Base-by-base conservation (phyloP, 2,329 filamentous ascomycete species). In the Ophiostoma fasciatum region DNA sequence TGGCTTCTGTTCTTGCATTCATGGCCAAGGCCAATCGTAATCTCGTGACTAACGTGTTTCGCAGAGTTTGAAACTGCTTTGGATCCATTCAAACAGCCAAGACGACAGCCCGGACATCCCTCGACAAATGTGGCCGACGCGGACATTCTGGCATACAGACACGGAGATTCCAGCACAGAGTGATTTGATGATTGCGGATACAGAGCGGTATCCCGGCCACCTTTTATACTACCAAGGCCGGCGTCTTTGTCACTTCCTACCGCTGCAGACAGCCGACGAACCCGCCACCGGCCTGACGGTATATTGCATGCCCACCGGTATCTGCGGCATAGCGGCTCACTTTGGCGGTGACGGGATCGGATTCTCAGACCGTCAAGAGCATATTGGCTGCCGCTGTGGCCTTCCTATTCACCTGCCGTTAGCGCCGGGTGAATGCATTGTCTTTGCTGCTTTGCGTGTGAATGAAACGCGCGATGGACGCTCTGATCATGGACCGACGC, bases 191-290 rank as follows among this genome's bases (percentile, higher is more conserved):
- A 36, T 40, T 28, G 30, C 27, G 7, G 33, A 40, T 13, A 34
- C 33, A 17, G 30, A 36, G 17, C 30, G 31, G n/a, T 40, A 28
- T 15, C 33, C 33, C 23, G 33, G 33, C 33, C 38, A 20, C 26
- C 30, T 40, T 17, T 21, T 40, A 13, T 15, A 40, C 31, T 28
- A 36, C 27, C 38, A 26, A 9, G 17, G 31, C 27, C 33, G 30
- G 13, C 38, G 38, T 31, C 30, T 40, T 14, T 40, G 38, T n/a
- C 30, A 40, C 20, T 40, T 31, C n/a, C 31, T 40, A 14, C 38
- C 38, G 25, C 31, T 40, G 27, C 9, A 28, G 22, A n/a, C 34
- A 3, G 14, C n/a, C 15, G 30, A 27, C 14, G 18, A 8, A 6
- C 20, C 29, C 14, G 23, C 38, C 3, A 40, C 33, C 17, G 30